Percentiles rank a stretch among this genome's conserved stretches.
phyloP scores from a whole-genome alignment of 2,329 filamentous ascomycete species.

The Alternaria triticimaculans region DNA sequence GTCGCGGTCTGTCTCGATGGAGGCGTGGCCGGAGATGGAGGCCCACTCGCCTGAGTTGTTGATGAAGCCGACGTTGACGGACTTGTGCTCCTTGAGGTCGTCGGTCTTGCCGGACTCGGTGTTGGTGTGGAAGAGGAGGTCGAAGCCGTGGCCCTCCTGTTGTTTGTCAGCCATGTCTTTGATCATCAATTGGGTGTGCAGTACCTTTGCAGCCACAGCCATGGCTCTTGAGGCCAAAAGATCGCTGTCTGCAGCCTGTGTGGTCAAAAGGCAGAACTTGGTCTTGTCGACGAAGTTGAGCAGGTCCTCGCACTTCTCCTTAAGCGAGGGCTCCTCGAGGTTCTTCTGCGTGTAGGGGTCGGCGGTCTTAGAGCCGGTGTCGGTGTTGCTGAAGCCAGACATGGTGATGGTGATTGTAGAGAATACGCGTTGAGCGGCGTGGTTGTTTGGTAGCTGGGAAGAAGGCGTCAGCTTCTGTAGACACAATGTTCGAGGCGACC shows the following conservation, averaged over 20 bases:
- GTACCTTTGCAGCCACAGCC: slow-evolving; percentile 79
- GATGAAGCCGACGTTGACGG: slow-evolving; percentile 84
- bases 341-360: slow-evolving; percentile 85
- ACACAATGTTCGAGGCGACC: slow-evolving; percentile 13
- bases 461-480: slow-evolving; percentile 28
- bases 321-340: slow-evolving; percentile 71
- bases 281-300: slow-evolving; percentile 71
- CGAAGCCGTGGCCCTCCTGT: slow-evolving; percentile 78
- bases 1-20: slow-evolving; percentile 71
- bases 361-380: slow-evolving; percentile 56
- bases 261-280: slow-evolving; percentile 93
- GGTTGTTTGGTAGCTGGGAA: slow-evolving; percentile 20
- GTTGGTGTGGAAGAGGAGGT: slow-evolving; percentile 91
- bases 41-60: slow-evolving; percentile 82
- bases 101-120: slow-evolving; percentile 87
- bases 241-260: slow-evolving; percentile 68
- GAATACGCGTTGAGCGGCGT: slow-evolving; percentile 12
- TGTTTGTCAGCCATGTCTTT: background rate
- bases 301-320: slow-evolving; percentile 79
- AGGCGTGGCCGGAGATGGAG: slow-evolving; percentile 76
- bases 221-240: slow-evolving; percentile 82
- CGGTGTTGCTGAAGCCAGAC: slow-evolving; percentile 49
- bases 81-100: slow-evolving; percentile 73
- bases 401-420: slow-evolving; percentile 28
- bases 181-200: slow-evolving; percentile 9